phyloP scores from a whole-genome alignment of 1,284 basidiomycete genomes.

The Stereum hirsutum region DNA sequence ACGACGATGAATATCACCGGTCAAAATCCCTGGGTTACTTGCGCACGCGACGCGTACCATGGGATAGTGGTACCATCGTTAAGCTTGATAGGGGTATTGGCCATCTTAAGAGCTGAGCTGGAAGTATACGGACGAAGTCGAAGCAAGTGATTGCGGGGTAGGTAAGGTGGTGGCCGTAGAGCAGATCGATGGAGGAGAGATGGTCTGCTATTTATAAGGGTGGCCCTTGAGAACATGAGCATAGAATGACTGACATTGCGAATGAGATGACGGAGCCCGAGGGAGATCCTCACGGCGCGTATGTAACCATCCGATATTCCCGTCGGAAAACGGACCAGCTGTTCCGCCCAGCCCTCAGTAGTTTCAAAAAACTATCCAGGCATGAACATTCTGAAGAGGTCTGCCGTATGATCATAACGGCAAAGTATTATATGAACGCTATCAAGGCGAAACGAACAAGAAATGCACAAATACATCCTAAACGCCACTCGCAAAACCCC shows the following conservation, averaged over 20 bases:
- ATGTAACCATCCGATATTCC: too few relatives aligned
- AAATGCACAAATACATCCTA: background rate
- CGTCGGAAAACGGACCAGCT: too few relatives aligned
- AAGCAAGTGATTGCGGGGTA: background rate
- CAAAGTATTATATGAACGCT: background rate
- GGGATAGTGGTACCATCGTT: conserved; percentile 53
- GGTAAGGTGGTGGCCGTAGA: background rate
- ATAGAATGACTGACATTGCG: background rate
- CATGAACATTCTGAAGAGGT: too few relatives aligned
- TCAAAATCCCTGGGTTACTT: too few relatives aligned
- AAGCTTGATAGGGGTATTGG: conserved; percentile 33
- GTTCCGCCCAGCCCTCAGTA: too few relatives aligned
- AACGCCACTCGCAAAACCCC: background rate
- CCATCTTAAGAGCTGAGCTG: conserved; percentile 18
- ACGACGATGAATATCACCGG: too few relatives aligned
- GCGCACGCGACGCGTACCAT: too few relatives aligned
- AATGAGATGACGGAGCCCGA: background rate
- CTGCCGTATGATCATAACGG: background rate
- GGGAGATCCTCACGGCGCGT: too few relatives aligned
- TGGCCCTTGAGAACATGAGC: background rate
- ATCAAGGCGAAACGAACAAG: background rate
- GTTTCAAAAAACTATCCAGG: too few relatives aligned
- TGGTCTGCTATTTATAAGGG: background rate
- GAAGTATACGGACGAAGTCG: background rate
- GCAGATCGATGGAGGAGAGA: too few relatives aligned